A percentile compares a stretch with the other conserved stretches of the same genome.
phyloP scores from a whole-genome alignment of 345 rosid genomes.

The Eucalyptus camaldulensis region DNA sequence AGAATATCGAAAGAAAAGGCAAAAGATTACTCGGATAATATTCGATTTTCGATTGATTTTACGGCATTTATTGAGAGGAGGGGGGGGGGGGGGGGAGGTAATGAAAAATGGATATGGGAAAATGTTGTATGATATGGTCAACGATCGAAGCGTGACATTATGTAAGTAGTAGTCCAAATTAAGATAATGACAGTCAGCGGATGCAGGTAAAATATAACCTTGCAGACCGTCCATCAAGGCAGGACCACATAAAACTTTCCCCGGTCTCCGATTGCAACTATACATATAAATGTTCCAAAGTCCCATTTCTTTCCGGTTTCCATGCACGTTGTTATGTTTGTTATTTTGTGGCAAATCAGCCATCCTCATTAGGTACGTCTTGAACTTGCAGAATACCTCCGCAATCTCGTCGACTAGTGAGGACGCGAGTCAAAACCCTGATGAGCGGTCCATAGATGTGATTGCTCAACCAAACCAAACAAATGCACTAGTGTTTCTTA shows the following conservation, averaged over 20 bases:
- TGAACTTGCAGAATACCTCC: background rate
- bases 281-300: background rate
- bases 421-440: background rate
- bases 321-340: background rate
- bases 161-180: background rate
- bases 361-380: background rate
- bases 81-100: background rate
- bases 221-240: background rate
- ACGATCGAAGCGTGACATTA: background rate
- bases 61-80: background rate
- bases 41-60: background rate
- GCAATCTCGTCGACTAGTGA: background rate
- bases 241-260: background rate
- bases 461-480: background rate
- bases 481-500: background rate
- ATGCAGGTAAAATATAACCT: background rate
- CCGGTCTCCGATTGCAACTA: conserved; percentile 3
- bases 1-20: background rate
- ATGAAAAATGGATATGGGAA: background rate
- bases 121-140: background rate
- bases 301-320: background rate
- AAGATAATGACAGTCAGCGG: background rate
- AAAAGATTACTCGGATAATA: background rate
- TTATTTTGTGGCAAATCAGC: background rate
- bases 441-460: background rate